A percentile compares a stretch with the other conserved stretches of the same genome.
These are phyloP conservation scores for Panicum hallii DNA, from an alignment of 202 grass and related monocot species.

Conservation along the genomic window DNA sequence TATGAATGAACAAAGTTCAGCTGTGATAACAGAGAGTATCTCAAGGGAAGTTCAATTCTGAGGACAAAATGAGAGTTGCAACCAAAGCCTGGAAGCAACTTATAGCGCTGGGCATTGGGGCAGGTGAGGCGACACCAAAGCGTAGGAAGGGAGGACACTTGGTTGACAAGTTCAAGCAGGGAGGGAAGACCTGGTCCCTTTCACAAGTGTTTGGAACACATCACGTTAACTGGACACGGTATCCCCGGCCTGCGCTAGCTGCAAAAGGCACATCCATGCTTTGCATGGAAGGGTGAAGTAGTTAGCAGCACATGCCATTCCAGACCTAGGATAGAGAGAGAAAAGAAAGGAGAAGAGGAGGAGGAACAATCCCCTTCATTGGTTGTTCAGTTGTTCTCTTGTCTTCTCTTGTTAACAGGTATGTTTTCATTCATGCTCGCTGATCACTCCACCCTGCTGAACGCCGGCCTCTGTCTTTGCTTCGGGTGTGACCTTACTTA, in stretches of 20 bases:
- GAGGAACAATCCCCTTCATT: neutral
- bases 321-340: slow-evolving; percentile 8
- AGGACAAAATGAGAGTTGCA: slow-evolving; percentile 30
- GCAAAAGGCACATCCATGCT: slow-evolving; percentile 22
- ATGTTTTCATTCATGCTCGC: slow-evolving; percentile 36
- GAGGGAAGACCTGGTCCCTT: slow-evolving; percentile 38
- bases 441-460: slow-evolving; percentile 11
- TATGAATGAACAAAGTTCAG: neutral
- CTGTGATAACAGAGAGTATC: neutral
- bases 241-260: slow-evolving; percentile 23
- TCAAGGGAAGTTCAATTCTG: neutral
- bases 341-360: no score
- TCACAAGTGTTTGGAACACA: slow-evolving; percentile 42
- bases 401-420: slow-evolving; percentile 32
- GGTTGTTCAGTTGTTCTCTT: slow-evolving; percentile 42
- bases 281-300: neutral
- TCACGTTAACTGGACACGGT: slow-evolving; percentile 25
- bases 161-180: slow-evolving; percentile 57
- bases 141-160: slow-evolving; percentile 28
- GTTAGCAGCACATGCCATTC: slow-evolving; percentile 1
- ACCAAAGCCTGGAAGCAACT: slow-evolving; percentile 13
- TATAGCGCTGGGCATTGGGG: slow-evolving; percentile 34
- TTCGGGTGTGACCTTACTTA: slow-evolving; percentile 54
- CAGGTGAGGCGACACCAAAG: slow-evolving; percentile 44
- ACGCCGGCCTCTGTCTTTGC: slow-evolving; percentile 9